Base-by-base conservation (phyloP, 139 green algal genomes). In the Zygnema cylindricum region DNA sequence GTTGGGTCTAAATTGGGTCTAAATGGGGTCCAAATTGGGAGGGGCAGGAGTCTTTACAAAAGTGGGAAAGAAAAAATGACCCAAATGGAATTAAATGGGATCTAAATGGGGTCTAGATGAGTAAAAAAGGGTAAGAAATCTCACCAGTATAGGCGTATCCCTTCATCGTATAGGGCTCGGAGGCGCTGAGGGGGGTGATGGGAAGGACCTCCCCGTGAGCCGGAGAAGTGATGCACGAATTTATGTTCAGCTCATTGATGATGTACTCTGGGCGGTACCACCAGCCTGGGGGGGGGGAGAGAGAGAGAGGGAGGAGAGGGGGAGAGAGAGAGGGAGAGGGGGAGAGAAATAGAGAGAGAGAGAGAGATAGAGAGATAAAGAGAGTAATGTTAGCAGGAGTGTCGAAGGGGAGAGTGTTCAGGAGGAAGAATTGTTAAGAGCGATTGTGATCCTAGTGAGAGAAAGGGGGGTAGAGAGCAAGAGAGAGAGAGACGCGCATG, bases 221-320 rank as follows among this genome's bases (percentile, higher is more conserved):
- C 1, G 97, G 97, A 30, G 92, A 92, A 21, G 93, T 92, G 16
- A 98, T 96, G 35, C 95, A 96, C 0, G 91, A 95, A 92, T 99
- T 98, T 90, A 99, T 97, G 94, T 98, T 98, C 39, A 99, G 93
- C 82, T 99, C 94, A 87, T 98, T 99, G 95, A 99, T 98, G 89
- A 99, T 98, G 91, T 95, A 99, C 85, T 99, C 97, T 1, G 96
- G 96, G 86, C 98, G 97, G 94, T 95, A 98, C 97, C 97, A 99
- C 96, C 96, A 99, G 3, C 81, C 86, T 84, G 84, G n/a, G n/a
- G n/a, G n/a, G n/a, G n/a, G n/a, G n/a, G n/a, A n/a, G n/a, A n/a
- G n/a, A n/a, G 77, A 21, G 30, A 25, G 30, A 73, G 57, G 57
- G 25, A 30, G 25, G 30, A 30, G 25, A 30, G 30, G 57, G 57